Evolutionary conservation across 768 basidiomycete species (phyloP), one percentile per base, ranked within the genome.

Genomic region (Coprinellus aureogranulatus): DNA sequence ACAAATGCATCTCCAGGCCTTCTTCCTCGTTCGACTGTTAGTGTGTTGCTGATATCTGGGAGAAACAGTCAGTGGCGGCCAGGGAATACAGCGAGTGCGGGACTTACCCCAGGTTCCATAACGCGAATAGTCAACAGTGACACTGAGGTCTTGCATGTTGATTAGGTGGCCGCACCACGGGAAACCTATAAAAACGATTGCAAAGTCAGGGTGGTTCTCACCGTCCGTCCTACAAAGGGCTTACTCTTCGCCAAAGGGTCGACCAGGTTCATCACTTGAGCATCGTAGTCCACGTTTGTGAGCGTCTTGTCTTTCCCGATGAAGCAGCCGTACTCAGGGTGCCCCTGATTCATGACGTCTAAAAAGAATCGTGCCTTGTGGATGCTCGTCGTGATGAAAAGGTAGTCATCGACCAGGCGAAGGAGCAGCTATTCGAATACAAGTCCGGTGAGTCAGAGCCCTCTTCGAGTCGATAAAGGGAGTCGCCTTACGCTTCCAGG

Each of bases 151-250:
- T 22, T 68, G 72, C 77, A 86, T 90, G 65, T 94, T 73, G 63
- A 99, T 89, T 53, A 86, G 66, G 60, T 88, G 81, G 2, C 95
- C 97, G 73, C 97, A 99, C 90, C 94, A 99, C 1, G 93, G 89
- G 68, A 99, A 98, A 42, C 75, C 94, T 94, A 60, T 16, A 53
- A 14, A 4, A 12, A 1, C 44, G 51, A 14, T 28, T 8, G n/a
- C 23, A 6, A 25, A 20, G 5, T 10, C 20, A 40, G 4, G 46
- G n/a, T n/a, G n/a, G n/a, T n/a, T n/a, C n/a, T 27, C 46, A 30
- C 12, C 28, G 23, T 28, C 31, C 12, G 39, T 18, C 55, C 30
- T 11, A 1, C 9, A 37, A n/a, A 22, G 2, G 16, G 51, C 64
- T 48, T 54, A 70, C 69, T 60, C 55, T 59, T 66, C 60, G 61